These are phyloP conservation scores for Metschnikowia drakensbergensis DNA, from an alignment of 805 yeast genomes.

Conservation along the genomic window DNA sequence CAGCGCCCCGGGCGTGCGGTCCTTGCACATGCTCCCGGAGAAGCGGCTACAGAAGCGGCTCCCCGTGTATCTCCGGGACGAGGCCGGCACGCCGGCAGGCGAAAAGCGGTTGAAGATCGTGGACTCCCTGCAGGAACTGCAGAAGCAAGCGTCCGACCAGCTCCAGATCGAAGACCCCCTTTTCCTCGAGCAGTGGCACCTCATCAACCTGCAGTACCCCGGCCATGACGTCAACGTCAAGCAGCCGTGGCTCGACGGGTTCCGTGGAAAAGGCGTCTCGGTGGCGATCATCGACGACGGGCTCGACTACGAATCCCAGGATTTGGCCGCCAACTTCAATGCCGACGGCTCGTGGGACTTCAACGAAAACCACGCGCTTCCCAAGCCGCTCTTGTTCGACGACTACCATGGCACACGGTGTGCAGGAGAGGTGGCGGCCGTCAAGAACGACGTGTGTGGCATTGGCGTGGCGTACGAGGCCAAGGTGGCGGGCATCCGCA, in stretches of 20 bases:
- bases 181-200: constrained; percentile 88
- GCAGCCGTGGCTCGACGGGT: constrained; percentile 77
- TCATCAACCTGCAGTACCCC: constrained; percentile 66
- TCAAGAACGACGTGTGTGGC: constrained; percentile 86
- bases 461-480: constrained; percentile 91
- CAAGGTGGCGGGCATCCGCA: constrained; percentile 84
- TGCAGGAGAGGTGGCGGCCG: constrained; percentile 96
- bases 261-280: constrained; percentile 77
- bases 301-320: constrained; percentile 73
- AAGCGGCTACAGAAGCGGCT: constrained; percentile 51
- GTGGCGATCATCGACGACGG: constrained; percentile 96
- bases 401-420: constrained; percentile 97
- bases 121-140: constrained; percentile 51
- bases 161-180: constrained; percentile 76
- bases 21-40: constrained; percentile 55
- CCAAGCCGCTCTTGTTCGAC: constrained; percentile 73
- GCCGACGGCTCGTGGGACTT: constrained; percentile 90
- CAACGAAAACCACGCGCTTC: constrained; percentile 69
- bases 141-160: constrained; percentile 45
- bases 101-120: constrained; percentile 19
- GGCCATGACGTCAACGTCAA: constrained; percentile 86
- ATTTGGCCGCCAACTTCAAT: constrained; percentile 65
- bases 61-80: constrained; percentile 43
- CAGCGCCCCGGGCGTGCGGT: constrained; percentile 31
- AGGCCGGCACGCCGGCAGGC: no score